Evolutionary conservation across 352 stramenopile species (phyloP), one percentile per base, ranked within the genome.

Genomic region (Aphanomyces cochlioides): DNA sequence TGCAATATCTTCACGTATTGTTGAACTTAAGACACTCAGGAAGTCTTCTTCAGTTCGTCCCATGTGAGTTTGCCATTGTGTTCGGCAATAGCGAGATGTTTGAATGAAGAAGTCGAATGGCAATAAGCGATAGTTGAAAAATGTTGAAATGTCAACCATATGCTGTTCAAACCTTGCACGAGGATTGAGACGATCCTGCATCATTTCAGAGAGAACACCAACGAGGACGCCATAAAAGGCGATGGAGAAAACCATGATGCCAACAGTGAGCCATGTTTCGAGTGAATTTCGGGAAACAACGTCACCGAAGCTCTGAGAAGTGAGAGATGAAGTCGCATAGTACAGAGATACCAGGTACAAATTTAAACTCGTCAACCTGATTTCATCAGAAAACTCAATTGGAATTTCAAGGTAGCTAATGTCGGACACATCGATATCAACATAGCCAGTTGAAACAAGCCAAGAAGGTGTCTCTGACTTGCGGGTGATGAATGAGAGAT

Each of bases 401-500:
- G 17, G n/a, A 40, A 67, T 56, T n/a, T 41, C 7, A 4, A 13
- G 17, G 15, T 7, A 28, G 4, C 8, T 10, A 19, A 12, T n/a
- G 8, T 53, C 15, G 4, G 59, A 41, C 3, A 4, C 43, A 13
- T 67, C 43, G n/a, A 56, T 10, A 50, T n/a, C 17, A n/a, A 50
- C 17, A 40, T 67, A 67, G 15, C 59, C 59, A 7, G 5, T 15
- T 4, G 59, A 21, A 28, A 67, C 59, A 19, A 67, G 59, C 59
- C 59, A 67, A 4, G 59, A 67, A 37, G 59, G 59, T n/a, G 59
- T 43, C 3, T 39, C 39, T 12, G 21, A 21, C 3, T 39, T n/a
- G 13, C 19, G 41, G 4, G 43, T 17, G 19, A 36, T 19, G 34
- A 87, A 47, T 7, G 82, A 80, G 28, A 77, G 61, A 13, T 72